Base-by-base conservation (phyloP, 2,329 filamentous ascomycete species). In the Colletotrichum sp. region DNA sequence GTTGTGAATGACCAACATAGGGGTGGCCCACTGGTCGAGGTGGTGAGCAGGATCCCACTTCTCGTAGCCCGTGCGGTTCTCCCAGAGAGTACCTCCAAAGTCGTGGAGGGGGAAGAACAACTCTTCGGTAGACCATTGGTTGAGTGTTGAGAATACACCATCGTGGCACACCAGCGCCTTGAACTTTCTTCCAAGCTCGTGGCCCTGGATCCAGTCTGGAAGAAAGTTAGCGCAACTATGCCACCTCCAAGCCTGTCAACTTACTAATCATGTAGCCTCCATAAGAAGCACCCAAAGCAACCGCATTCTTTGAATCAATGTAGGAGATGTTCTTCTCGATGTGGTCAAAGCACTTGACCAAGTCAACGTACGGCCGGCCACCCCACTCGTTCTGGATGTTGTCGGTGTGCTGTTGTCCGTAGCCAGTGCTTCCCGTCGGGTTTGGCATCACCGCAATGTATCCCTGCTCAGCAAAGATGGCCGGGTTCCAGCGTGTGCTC, bases 151-250 rank as follows among this genome's bases (percentile, higher is more conserved):
- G 84, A 96, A 97, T 70, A 96, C 93, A 64, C 96, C 96, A 79
- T 98, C 95, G 82, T 98, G 96, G 80, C 93, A 96, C 32, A 98
- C 95, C 6, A 98, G 89, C 0, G 95, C 95, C 84, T 95, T 95
- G 90, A 98, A 98, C 79, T 94, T 92, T 32, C 95, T 92, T 24
- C 95, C 96, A 0, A 98, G 90, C 1, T 92, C 90, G 77, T 97
- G 94, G 9, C 96, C 96, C 85, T 98, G 95, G 80, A 98, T 95
- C 96, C 96, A 98, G 83, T 98, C 90, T 89, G 44, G 76, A 12
- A 85, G 82, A n/a, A 7, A 28, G 77, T 84, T 57, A 84, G 80
- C 66, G 70, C 26, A 15, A 16, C 3, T 10, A n/a, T 34, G 12
- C 34, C n/a, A 16, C 44, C 4, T 3, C 6, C 12, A 5, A 30